Conservation (phyloP, 2,329 filamentous ascomycete genomes). For the Arthrobotrys megalospora region DNA sequence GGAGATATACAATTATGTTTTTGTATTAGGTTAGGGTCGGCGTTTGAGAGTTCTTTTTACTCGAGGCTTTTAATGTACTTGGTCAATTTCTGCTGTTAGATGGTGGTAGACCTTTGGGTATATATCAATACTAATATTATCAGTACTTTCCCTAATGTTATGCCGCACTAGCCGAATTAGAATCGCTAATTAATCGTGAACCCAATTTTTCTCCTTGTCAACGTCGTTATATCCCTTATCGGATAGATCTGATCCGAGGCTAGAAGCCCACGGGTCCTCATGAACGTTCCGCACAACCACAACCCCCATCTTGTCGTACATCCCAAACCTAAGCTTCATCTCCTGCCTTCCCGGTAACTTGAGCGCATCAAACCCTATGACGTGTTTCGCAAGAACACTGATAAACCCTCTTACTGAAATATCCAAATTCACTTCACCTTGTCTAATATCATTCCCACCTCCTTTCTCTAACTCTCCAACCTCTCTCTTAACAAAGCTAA, state of each 20-base stretch:
- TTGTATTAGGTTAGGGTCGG: not conserved
- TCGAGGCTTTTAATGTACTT: not conserved
- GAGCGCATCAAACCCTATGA: constrained; percentile 25
- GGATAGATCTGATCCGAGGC: not conserved
- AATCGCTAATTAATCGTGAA: not conserved
- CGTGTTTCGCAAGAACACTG: constrained; percentile 24
- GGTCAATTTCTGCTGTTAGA: too few relatives aligned
- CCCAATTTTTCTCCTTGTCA: not conserved
- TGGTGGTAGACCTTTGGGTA: not conserved
- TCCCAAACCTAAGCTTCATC: constrained; percentile 43
- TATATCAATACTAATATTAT: constrained; percentile 11
- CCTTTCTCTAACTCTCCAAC: not conserved
- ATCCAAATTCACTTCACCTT: constrained; percentile 41
- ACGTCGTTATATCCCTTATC: not conserved
- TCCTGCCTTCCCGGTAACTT: not conserved
- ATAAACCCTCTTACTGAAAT: constrained; percentile 44
- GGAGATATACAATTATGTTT: not conserved
- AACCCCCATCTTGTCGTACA: constrained; percentile 42
- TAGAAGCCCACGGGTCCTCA: constrained; percentile 7
- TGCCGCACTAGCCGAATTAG: too few relatives aligned
- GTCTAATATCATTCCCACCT: constrained; percentile 14
- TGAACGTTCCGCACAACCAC: constrained; percentile 41
- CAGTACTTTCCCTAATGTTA: not conserved
- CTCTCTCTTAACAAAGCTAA: constrained; percentile 11
- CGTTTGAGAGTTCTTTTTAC: not conserved